Evolutionary conservation across 768 basidiomycete species (phyloP).

Genomic region (Rhizopogon salebrosus): DNA sequence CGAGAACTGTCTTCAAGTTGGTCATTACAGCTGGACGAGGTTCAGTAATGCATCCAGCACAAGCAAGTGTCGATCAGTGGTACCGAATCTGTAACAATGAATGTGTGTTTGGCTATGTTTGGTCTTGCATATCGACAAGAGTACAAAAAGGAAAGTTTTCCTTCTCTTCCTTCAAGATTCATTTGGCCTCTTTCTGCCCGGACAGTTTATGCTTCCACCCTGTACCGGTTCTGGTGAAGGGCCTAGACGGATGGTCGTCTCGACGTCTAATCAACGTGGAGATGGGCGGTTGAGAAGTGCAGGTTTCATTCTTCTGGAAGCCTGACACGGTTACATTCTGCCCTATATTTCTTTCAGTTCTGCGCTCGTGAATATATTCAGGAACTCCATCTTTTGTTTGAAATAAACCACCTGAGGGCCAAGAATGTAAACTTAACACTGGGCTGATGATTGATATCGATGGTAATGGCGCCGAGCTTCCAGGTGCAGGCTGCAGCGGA

Average conservation of each 20-base stretch:
- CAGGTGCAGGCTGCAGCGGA: too few relatives aligned
- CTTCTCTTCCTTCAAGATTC: not conserved
- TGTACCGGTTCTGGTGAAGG: slow-evolving; percentile 79
- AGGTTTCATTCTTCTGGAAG: slow-evolving; percentile 21
- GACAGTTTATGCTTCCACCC: slow-evolving; percentile 57
- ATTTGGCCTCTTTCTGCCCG: slow-evolving; percentile 72
- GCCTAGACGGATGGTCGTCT: slow-evolving; percentile 52
- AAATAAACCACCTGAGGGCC: not conserved
- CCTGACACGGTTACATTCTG: slow-evolving; percentile 31
- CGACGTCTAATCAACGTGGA: slow-evolving; percentile 50
- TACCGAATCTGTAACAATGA: too few relatives aligned
- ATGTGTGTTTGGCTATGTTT: slow-evolving; percentile 29
- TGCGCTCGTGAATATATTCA: not conserved
- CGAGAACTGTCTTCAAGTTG: slow-evolving; percentile 44
- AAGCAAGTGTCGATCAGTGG: not conserved
- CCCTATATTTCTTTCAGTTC: slow-evolving; percentile 21
- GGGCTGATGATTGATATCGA: too few relatives aligned
- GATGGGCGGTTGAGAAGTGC: slow-evolving; percentile 46
- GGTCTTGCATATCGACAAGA: not conserved
- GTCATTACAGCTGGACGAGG: slow-evolving; percentile 21
- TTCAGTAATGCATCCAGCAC: not conserved
- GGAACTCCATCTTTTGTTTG: not conserved
- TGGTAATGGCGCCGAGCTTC: too few relatives aligned
- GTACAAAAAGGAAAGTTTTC: slow-evolving; percentile 19
- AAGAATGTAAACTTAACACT: too few relatives aligned